phyloP scores from a whole-genome alignment of 441 rosid species.

The Populus hybrid region DNA sequence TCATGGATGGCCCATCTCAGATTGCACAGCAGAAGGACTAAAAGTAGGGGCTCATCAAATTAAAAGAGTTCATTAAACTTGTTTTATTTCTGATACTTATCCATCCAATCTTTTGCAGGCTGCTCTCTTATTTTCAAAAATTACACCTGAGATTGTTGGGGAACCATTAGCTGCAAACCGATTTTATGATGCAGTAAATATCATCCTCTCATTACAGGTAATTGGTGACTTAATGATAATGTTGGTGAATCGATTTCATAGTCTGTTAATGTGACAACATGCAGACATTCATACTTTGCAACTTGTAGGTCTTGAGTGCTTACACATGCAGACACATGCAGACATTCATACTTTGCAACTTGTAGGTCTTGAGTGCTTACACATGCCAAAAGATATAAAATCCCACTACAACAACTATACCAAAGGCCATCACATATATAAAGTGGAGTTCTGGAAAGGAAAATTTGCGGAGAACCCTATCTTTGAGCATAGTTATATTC shows the following conservation, averaged over 20 bases:
- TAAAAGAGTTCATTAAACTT: constrained; percentile 11
- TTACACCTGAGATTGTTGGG: constrained; percentile 72
- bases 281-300: neutral
- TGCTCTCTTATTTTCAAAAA: constrained; percentile 61
- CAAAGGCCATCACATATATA: neutral
- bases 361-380: neutral
- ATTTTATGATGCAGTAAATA: constrained; percentile 81
- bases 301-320: neutral
- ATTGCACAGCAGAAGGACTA: constrained; percentile 93
- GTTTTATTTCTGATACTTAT: constrained; percentile 13
- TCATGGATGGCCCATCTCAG: constrained; percentile 98
- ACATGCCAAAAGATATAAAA: neutral
- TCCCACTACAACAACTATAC: neutral
- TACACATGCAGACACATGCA: neutral
- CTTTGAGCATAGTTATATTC: neutral
- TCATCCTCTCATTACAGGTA: constrained; percentile 90
- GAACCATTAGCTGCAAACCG: constrained; percentile 55
- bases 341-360: neutral
- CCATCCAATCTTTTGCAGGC: constrained; percentile 45
- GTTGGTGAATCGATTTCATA: neutral
- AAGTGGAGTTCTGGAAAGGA: neutral
- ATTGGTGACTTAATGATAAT: neutral
- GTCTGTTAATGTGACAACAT: neutral
- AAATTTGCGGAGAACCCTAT: neutral
- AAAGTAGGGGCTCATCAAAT: constrained; percentile 48